These are phyloP conservation scores for Orbilia quercus DNA, from an alignment of 2,329 filamentous ascomycete genomes.

Conservation along the genomic window DNA sequence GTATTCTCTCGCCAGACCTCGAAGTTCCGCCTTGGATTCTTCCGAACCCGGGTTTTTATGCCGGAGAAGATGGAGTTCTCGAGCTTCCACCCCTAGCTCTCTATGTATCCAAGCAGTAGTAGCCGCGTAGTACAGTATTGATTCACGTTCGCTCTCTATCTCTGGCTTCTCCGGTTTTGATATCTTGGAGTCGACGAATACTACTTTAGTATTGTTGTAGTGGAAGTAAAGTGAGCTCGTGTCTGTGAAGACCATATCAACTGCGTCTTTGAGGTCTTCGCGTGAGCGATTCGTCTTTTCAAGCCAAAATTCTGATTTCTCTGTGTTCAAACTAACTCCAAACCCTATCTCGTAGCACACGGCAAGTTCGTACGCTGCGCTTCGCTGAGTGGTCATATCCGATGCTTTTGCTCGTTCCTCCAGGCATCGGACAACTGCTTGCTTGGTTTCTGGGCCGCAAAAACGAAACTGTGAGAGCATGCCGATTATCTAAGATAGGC, in stretches of 20 bases:
- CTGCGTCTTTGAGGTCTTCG: background rate
- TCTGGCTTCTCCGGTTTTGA: background rate
- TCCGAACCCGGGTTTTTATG: background rate
- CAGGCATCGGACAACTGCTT: constrained; percentile 1
- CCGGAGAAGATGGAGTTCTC: constrained; percentile 6
- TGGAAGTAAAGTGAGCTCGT: constrained; percentile 9
- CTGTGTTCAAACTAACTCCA: background rate
- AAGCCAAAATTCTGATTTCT: constrained; percentile 14
- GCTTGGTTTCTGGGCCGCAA: constrained; percentile 1
- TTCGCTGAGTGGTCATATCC: background rate
- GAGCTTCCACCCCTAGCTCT: constrained; percentile 11
- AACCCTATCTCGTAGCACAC: constrained; percentile 12
- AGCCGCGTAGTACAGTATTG: constrained; percentile 13
- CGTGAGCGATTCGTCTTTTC: background rate
- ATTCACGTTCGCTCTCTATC: constrained; percentile 6
- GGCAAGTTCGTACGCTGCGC: constrained; percentile 9
- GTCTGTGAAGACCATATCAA: constrained; percentile 14
- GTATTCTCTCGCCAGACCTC: background rate
- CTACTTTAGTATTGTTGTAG: constrained; percentile 7
- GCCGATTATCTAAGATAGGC: background rate
- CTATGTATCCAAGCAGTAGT: constrained; percentile 32
- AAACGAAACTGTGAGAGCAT: constrained; percentile 8
- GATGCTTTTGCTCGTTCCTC: background rate
- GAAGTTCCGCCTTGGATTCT: background rate
- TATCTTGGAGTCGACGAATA: constrained; percentile 8